Conservation (phyloP, 192 early-diverging fungal species). For the Coemansia reversa region DNA sequence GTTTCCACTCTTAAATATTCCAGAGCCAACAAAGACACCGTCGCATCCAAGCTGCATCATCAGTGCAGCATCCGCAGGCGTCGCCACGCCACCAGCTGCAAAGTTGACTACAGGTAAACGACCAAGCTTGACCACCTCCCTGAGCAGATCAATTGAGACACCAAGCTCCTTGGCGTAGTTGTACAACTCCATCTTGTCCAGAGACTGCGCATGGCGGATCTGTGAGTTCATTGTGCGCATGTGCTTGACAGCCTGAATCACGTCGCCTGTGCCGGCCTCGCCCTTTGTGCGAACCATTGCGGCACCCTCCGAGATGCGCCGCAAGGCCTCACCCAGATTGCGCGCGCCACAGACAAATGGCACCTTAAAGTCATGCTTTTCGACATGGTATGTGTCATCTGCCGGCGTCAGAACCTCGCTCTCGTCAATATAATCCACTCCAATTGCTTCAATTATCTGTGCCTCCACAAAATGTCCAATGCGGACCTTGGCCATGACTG, state of each 20-base stretch:
- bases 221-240: constrained; percentile 84
- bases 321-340: constrained; percentile 96
- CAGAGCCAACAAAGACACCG: constrained; percentile 97
- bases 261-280: constrained; percentile 97
- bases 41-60: constrained; percentile 99
- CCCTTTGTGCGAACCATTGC: constrained; percentile 99
- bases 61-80: constrained; percentile 96
- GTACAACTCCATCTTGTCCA: constrained; percentile 90
- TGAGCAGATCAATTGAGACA: constrained; percentile 86
- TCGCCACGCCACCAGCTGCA: constrained; percentile 95
- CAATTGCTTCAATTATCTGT: constrained; percentile 88
- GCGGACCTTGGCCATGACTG: constrained; percentile 98
- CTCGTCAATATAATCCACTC: constrained; percentile 97
- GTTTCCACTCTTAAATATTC: constrained; percentile 94
- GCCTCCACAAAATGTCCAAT: constrained; percentile 99
- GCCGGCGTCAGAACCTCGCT: constrained; percentile 94
- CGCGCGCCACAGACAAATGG: constrained; percentile 96
- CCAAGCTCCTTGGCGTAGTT: constrained; percentile 96
- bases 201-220: constrained; percentile 80
- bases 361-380: constrained; percentile 89
- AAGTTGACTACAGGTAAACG: constrained; percentile 98
- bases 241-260: constrained; percentile 97
- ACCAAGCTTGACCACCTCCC: constrained; percentile 82
- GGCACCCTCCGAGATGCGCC: constrained; percentile 95
- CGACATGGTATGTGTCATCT: constrained; percentile 94